A percentile compares a stretch with the other conserved stretches of the same genome.
Evolutionary conservation across 441 rosid species (phyloP).

Genomic region (Kokia cookei): DNA sequence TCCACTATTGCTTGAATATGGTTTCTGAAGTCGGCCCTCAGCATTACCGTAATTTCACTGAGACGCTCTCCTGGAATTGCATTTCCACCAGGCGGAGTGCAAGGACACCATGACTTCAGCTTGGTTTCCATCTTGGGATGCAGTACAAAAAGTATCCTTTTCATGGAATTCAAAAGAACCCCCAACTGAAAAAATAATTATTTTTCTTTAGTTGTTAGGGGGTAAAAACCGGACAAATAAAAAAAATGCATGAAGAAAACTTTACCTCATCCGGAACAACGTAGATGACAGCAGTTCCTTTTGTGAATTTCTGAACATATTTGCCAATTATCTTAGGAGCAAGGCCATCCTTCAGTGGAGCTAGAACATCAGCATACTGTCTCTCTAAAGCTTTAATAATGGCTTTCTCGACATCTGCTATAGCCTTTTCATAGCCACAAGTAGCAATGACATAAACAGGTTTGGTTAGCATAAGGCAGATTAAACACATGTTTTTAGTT

Average conservation of each 20-base stretch:
- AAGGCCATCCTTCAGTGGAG: conserved; percentile 70
- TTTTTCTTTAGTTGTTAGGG: background rate
- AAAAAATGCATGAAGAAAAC: background rate
- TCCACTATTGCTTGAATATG: conserved; percentile 86
- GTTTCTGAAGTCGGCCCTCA: conserved; percentile 81
- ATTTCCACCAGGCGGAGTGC: conserved; percentile 51
- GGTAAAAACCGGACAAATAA: background rate
- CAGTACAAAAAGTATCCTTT: conserved; percentile 65
- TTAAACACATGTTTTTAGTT: background rate
- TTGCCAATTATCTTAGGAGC: conserved; percentile 72
- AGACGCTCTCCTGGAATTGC: conserved; percentile 71
- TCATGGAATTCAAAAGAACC: conserved; percentile 78
- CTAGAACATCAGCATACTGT: conserved; percentile 74
- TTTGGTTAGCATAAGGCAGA: background rate
- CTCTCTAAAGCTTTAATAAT: conserved; percentile 69
- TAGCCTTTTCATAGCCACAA: conserved; percentile 45
- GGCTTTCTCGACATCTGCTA: conserved; percentile 81
- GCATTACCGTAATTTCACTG: conserved; percentile 87
- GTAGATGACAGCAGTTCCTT: conserved; percentile 60
- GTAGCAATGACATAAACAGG: background rate
- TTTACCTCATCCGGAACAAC: conserved; percentile 76
- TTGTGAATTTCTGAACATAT: conserved; percentile 80
- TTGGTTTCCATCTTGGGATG: conserved; percentile 65
- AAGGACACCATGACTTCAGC: conserved; percentile 68
- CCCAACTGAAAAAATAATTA: conserved; percentile 53